Evolutionary conservation across 192 early-diverging fungal genomes (phyloP).

Genomic region (Chytriomyces sp.): DNA sequence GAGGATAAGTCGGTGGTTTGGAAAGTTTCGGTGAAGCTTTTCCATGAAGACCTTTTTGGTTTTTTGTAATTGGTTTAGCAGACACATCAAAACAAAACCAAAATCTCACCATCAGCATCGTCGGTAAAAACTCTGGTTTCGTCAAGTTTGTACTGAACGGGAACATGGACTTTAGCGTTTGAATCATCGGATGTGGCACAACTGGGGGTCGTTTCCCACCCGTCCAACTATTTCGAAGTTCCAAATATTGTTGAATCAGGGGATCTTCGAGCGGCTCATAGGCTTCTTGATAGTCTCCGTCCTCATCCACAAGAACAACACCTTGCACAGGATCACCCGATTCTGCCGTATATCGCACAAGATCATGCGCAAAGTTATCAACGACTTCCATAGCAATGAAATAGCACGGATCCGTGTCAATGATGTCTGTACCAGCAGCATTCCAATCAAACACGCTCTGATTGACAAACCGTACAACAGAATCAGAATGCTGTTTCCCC

Average conservation of each 20-base stretch:
- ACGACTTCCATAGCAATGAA: conserved; percentile 97
- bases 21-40: conserved; percentile 79
- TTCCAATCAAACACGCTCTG: conserved; percentile 91
- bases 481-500: background rate
- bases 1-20: conserved; percentile 82
- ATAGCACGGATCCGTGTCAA: conserved; percentile 78
- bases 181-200: conserved; percentile 47
- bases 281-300: conserved; percentile 84
- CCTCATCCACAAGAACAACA: conserved; percentile 78
- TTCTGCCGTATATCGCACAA: conserved; percentile 83
- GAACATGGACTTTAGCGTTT: conserved; percentile 62
- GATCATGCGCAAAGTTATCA: conserved; percentile 97
- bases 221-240: conserved; percentile 57
- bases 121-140: conserved; percentile 86
- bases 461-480: conserved; percentile 77
- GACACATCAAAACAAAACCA: background rate
- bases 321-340: conserved; percentile 79
- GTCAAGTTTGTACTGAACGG: conserved; percentile 91
- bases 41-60: conserved; percentile 65
- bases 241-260: conserved; percentile 74
- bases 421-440: conserved; percentile 33
- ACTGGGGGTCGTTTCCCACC: conserved; percentile 74
- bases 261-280: conserved; percentile 83
- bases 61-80: background rate
- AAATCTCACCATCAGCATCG: conserved; percentile 57